These are phyloP conservation scores for Conringia planisiliqua DNA, from an alignment of 345 rosid genomes.

Conservation along the genomic window DNA sequence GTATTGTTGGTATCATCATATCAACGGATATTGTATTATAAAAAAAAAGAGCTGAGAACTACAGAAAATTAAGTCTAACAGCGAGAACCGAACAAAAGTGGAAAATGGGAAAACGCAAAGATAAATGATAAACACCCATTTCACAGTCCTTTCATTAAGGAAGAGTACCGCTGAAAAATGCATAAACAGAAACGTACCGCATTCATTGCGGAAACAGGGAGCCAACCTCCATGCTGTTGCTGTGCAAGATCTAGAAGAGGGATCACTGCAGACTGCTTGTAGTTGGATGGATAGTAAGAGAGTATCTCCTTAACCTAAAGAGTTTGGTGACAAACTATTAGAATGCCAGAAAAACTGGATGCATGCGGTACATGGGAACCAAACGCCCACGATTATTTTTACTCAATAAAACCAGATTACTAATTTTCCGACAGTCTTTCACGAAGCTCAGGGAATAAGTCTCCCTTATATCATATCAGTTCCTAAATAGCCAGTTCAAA, in stretches of 20 bases:
- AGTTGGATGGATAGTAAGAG: slow-evolving; percentile 94
- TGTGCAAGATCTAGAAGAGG: slow-evolving; percentile 98
- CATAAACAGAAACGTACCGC: slow-evolving; percentile 44
- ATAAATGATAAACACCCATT: neutral
- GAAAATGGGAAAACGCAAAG: neutral
- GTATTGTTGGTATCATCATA: neutral
- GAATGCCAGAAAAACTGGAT: neutral
- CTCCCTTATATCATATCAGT: neutral
- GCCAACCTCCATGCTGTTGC: slow-evolving; percentile 99
- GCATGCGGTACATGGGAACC: neutral
- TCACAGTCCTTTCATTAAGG: neutral
- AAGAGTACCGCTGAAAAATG: neutral
- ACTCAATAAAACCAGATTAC: neutral
- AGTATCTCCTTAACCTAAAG: slow-evolving; percentile 80
- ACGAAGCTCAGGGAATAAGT: no score
- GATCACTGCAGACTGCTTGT: slow-evolving; percentile 98
- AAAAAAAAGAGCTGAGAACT: neutral
- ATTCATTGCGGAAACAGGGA: slow-evolving; percentile 99
- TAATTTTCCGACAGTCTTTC: neutral
- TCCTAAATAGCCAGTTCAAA: neutral
- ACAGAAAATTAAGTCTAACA: neutral
- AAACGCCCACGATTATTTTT: neutral
- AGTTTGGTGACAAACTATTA: neutral
- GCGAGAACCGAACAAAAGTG: neutral
- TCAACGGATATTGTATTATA: neutral